Evolutionary conservation across 202 grass and related monocot species (phyloP), one percentile per base, ranked within the genome.

Genomic region (Setaria italica): DNA sequence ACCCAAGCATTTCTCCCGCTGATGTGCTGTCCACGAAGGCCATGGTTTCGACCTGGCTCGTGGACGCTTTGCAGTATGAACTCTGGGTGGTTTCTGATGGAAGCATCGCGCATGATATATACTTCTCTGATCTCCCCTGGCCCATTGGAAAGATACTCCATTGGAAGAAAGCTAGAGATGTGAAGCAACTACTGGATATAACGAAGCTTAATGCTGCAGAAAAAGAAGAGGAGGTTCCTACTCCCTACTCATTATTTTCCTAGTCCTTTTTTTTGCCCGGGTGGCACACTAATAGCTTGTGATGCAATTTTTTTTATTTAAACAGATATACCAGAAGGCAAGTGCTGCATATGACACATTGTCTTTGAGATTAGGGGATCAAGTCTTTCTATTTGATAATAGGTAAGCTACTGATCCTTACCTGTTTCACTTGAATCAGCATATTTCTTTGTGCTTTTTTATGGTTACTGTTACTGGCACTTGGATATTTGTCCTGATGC

Each of bases 241-340:
- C 10, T 58, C 21, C 53, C 37, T 75, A 17, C 20, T 55, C 56
- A 54, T 86, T 11, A 68, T 70, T 55, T 75, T 70, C 71, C 1
- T 20, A 63, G 13, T 14, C 13, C 32, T 81, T 41, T 37, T 16
- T 89, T 25, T 25, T 25, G 25, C 39, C 19, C 49, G 1, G 5
- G 32, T 87, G 50, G 33, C 33, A 55, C 7, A 1, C 6, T 57
- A 70, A 25, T 79, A 57, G 39, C 70, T 81, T 70, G 68, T 89
- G 70, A 72, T 80, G 73, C 60, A 39, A 63, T 75, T 68, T 90
- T 87, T 48, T 42, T 81, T 42, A 17, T 79, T 60, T 67, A 29
- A 88, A 87, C 90, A 99, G 96, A 99, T 99, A 85, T 99, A 99
- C 67, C 85, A 82, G 82, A 99, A 91, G 53, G 93, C 93, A 50